phyloP scores from a whole-genome alignment of 495 filamentous ascomycete species.

The Chaetomium cochliodes region DNA sequence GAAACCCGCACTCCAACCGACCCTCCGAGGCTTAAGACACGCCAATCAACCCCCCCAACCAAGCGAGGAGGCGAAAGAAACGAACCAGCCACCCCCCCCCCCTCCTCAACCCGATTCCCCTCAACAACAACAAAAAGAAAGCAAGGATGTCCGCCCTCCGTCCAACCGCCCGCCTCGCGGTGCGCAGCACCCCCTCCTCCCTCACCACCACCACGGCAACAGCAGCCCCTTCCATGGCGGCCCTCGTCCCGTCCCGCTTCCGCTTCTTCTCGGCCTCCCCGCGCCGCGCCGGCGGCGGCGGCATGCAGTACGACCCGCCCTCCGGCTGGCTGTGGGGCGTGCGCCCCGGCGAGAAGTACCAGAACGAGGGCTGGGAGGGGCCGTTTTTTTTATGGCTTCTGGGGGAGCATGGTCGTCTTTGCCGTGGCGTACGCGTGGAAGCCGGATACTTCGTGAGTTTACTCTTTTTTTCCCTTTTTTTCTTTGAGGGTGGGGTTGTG shows the following conservation, averaged over 20 bases:
- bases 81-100: not conserved
- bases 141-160: conserved; percentile 20
- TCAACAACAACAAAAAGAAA: not conserved
- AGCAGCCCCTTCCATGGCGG: conserved; percentile 19
- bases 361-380: conserved; percentile 94
- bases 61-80: not conserved
- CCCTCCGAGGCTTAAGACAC: too few relatives aligned
- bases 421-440: conserved; percentile 90
- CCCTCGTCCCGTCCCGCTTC: conserved; percentile 20
- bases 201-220: not conserved
- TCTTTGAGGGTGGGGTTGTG: not conserved
- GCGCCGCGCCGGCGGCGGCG: conserved; percentile 55
- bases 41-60: too few relatives aligned
- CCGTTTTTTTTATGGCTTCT: conserved; percentile 86
- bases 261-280: conserved; percentile 40
- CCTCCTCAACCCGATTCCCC: not conserved
- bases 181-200: not conserved
- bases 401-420: conserved; percentile 72
- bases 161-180: conserved; percentile 7
- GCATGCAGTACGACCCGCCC: conserved; percentile 83
- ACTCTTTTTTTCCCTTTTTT: conserved; percentile 17
- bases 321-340: conserved; percentile 88
- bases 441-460: conserved; percentile 93
- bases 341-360: conserved; percentile 87
- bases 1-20: too few relatives aligned